Conservation (phyloP, 139 green algal species). For the Pseudopediastrum boryanum region DNA sequence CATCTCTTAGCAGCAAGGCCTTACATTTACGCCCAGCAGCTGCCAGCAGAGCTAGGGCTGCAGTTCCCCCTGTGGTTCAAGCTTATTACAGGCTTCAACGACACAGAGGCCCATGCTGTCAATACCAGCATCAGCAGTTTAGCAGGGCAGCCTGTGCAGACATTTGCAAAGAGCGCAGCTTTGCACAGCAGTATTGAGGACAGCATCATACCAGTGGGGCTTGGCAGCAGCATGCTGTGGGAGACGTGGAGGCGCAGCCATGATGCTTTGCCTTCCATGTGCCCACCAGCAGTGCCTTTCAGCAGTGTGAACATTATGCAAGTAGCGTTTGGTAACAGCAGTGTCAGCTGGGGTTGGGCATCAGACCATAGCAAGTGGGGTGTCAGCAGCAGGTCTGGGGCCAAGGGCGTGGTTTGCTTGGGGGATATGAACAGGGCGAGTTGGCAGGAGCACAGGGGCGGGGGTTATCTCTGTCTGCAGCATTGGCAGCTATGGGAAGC, state of each 20-base stretch:
- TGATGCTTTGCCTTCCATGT: constrained; percentile 27
- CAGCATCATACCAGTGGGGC: background rate
- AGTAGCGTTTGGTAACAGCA: background rate
- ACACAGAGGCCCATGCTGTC: background rate
- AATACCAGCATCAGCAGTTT: background rate
- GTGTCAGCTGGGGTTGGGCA: background rate
- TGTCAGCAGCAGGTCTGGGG: background rate
- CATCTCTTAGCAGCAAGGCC: constrained; percentile 27
- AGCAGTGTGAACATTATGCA: constrained; percentile 25
- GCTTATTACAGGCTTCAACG: background rate
- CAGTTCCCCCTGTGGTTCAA: background rate
- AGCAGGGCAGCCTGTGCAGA: background rate
- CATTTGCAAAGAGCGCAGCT: constrained; percentile 3
- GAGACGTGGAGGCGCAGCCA: constrained; percentile 33
- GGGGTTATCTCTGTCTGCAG: constrained; percentile 18
- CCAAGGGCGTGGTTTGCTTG: constrained; percentile 4
- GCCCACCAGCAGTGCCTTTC: background rate
- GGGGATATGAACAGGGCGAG: constrained; percentile 30
- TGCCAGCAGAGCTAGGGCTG: background rate
- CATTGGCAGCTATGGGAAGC: constrained; percentile 20
- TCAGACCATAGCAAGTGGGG: constrained; percentile 38
- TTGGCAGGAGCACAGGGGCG: constrained; percentile 24
- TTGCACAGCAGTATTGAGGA: constrained; percentile 14
- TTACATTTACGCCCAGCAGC: constrained; percentile 16
- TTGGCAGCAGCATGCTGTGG: constrained; percentile 24